phyloP scores from a whole-genome alignment of 352 stramenopile species.

The Globisporangium parvum region DNA sequence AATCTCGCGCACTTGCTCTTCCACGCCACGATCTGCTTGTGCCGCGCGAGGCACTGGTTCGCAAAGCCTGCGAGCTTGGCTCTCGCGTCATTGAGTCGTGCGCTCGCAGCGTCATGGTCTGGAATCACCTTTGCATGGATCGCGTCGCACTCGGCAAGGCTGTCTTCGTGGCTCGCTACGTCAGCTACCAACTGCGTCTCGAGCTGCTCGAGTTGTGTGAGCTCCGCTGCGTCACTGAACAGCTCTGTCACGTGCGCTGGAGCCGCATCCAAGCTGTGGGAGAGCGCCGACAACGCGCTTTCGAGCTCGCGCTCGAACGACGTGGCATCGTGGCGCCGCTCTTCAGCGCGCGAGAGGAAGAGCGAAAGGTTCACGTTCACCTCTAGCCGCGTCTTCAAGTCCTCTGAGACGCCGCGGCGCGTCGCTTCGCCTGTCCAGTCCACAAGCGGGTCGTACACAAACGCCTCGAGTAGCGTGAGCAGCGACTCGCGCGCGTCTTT shows the following conservation, averaged over 20 bases:
- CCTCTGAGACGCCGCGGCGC: conserved; percentile 24
- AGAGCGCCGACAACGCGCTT: conserved; percentile 16
- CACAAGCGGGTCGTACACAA: conserved; percentile 81
- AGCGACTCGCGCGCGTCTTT: conserved; percentile 59
- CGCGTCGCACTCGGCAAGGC: conserved; percentile 6
- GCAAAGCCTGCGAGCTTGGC: conserved; percentile 28
- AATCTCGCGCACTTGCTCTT: conserved; percentile 23
- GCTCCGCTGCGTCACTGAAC: not conserved
- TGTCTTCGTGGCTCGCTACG: conserved; percentile 5
- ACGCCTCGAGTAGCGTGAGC: conserved; percentile 73
- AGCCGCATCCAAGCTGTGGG: conserved; percentile 8
- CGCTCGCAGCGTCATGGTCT: conserved; percentile 1
- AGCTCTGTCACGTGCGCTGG: conserved; percentile 3
- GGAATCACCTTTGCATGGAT: not conserved
- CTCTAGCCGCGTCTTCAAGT: conserved; percentile 68
- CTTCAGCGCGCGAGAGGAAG: conserved; percentile 74
- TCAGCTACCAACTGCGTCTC: conserved; percentile 19
- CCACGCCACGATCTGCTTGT: conserved; percentile 45
- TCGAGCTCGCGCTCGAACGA: conserved; percentile 39
- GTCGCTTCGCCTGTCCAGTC: conserved; percentile 63
- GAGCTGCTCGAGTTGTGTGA: conserved; percentile 18
- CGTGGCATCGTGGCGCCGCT: conserved; percentile 58
- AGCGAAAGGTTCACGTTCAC: conserved; percentile 84
- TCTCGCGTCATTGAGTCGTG: conserved; percentile 6
- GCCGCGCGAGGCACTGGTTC: conserved; percentile 37